These are phyloP conservation scores for Flaveria linearis DNA, from an alignment of 129 eudicot species.

Conservation along the genomic window DNA sequence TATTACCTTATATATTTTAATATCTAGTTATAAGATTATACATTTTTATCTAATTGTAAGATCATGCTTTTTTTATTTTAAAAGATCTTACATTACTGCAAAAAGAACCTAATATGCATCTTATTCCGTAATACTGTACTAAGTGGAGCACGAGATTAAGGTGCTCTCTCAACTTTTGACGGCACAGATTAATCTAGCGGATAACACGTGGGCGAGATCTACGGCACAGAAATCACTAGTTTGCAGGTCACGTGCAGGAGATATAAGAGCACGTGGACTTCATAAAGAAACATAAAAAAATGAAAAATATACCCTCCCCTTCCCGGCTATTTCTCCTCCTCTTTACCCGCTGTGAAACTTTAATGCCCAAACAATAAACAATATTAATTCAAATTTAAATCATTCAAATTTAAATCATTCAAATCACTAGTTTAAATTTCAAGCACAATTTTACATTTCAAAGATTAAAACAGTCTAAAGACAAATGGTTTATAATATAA, in stretches of 20 bases:
- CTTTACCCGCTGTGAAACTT: conserved; percentile 34
- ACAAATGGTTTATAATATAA: no score
- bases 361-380: conserved; percentile 21
- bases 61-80: no score
- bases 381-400: conserved; percentile 35
- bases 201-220: conserved; percentile 31
- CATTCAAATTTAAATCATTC: conserved; percentile 5
- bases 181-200: conserved; percentile 31
- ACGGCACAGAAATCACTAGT: conserved; percentile 27
- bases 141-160: conserved; percentile 19
- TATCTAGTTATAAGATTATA: no score
- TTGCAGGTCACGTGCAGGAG: conserved; percentile 31
- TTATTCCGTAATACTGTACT: background rate
- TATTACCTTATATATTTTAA: background rate
- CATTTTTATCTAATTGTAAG: no score
- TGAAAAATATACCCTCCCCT: conserved; percentile 6
- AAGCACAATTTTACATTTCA: background rate
- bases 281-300: background rate
- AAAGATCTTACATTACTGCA: background rate
- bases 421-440: conserved; percentile 16
- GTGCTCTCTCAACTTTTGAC: conserved; percentile 27
- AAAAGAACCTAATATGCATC: background rate
- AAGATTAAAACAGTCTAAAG: no score
- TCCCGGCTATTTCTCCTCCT: conserved; percentile 34
- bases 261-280: conserved; percentile 29